A percentile compares a stretch with the other conserved stretches of the same genome.
Conservation (phyloP, 1,284 basidiomycete species). For the Sanghuangporus weigelae region DNA sequence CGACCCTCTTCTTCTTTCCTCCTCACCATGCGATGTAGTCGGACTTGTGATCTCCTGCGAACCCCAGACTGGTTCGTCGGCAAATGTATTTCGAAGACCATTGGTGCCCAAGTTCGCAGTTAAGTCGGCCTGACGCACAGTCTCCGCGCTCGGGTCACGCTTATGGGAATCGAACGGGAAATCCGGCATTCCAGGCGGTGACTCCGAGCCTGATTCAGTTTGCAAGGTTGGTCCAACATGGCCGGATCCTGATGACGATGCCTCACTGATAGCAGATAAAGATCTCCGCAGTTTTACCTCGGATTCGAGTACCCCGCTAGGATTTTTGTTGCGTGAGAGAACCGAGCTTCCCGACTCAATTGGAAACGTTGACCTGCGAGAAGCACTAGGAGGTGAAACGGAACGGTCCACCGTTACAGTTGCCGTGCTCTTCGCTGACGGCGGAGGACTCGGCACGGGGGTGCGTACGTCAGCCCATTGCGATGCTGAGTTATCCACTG, state of each 20-base stretch:
- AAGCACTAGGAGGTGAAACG: conserved; percentile 7
- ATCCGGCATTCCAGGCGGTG: not conserved
- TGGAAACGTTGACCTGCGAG: conserved; percentile 7
- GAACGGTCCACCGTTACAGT: conserved; percentile 9
- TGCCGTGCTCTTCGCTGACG: conserved; percentile 7
- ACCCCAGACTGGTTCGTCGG: conserved; percentile 10
- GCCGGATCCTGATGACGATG: not conserved
- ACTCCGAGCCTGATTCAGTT: not conserved
- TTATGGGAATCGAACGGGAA: not conserved
- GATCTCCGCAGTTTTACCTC: conserved; percentile 67
- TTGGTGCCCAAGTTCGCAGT: not conserved
- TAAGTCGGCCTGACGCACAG: conserved; percentile 1
- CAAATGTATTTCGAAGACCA: not conserved
- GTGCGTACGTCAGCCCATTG: conserved; percentile 16
- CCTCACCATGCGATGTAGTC: conserved; percentile 7
- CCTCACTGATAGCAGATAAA: conserved; percentile 44
- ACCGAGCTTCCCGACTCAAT: not conserved
- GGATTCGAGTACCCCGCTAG: conserved; percentile 40
- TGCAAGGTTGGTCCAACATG: not conserved
- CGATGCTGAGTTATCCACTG: not conserved
- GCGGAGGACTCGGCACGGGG: conserved; percentile 13
- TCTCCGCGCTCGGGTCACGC: conserved; percentile 6
- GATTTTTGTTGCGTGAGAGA: not conserved
- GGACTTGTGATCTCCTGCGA: conserved; percentile 5
- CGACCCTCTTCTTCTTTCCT: not conserved